Percentiles rank a stretch among this genome's conserved stretches.
These are phyloP conservation scores for Septoria petroselini DNA, from an alignment of 2,329 filamentous ascomycete genomes.

Conservation along the genomic window DNA sequence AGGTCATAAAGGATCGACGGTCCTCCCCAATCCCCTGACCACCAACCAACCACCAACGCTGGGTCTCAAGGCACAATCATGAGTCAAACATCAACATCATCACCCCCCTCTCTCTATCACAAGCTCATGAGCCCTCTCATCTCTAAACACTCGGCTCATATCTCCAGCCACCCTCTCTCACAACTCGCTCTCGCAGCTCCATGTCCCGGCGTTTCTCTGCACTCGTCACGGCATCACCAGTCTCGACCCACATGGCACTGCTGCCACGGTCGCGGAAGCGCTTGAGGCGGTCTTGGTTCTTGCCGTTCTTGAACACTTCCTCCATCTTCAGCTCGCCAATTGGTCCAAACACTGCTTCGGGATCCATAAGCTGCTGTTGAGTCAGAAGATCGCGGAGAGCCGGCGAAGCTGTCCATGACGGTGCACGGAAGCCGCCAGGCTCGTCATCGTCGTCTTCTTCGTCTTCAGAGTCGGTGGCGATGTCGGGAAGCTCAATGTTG, in stretches of 20 bases:
- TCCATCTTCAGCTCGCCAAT: conserved; percentile 90
- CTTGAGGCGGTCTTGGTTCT: conserved; percentile 79
- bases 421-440: conserved; percentile 57
- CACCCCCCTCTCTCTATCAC: neutral
- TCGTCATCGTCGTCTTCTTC: conserved; percentile 62
- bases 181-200: conserved; percentile 73
- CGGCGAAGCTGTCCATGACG: conserved; percentile 85
- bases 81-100: neutral
- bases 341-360: conserved; percentile 81
- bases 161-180: conserved; percentile 80
- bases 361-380: conserved; percentile 81
- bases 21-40: neutral
- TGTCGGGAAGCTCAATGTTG: conserved; percentile 86
- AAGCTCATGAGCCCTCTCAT: neutral
- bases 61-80: neutral
- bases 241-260: conserved; percentile 87
- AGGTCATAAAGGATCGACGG: neutral
- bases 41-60: neutral
- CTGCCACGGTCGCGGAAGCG: conserved; percentile 88
- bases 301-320: conserved; percentile 74
- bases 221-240: conserved; percentile 71
- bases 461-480: conserved; percentile 90
- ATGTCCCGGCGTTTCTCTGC: conserved; percentile 81
- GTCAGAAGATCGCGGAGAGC: conserved; percentile 72
- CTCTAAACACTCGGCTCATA: conserved; percentile 45